Evolutionary conservation across 768 basidiomycete species (phyloP).

Genomic region (Porpolomopsis calyptriformis): DNA sequence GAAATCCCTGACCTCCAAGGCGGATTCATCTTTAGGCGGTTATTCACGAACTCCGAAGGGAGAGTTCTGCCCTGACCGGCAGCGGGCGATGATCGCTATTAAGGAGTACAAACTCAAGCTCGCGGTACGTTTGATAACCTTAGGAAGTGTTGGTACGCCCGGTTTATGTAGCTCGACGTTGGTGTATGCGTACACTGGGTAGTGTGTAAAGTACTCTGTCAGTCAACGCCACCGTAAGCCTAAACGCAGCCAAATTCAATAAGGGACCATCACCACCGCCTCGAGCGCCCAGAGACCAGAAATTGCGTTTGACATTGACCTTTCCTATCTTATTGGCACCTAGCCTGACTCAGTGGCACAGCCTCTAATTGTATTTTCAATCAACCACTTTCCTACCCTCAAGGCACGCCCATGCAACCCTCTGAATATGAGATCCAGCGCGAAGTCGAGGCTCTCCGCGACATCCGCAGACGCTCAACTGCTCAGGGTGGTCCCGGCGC

Average conservation of each 20-base stretch:
- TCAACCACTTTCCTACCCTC: background rate
- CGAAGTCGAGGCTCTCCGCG: constrained; percentile 76
- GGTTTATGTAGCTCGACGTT: too few species aligned
- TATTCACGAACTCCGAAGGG: constrained; percentile 72
- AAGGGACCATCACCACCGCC: too few species aligned
- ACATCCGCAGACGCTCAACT: constrained; percentile 75
- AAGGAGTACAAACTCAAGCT: background rate
- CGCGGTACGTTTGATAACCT: background rate
- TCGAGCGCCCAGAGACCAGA: too few species aligned
- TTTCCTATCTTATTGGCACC: too few species aligned
- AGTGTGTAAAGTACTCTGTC: too few species aligned
- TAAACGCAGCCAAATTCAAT: too few species aligned
- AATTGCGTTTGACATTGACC: too few species aligned
- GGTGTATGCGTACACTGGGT: too few species aligned
- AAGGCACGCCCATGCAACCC: constrained; percentile 43
- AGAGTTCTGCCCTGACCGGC: constrained; percentile 36
- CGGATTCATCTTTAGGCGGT: constrained; percentile 46
- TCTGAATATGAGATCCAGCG: constrained; percentile 78
- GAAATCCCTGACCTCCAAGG: background rate
- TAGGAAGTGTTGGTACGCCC: background rate
- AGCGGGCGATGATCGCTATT: background rate
- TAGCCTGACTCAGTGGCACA: background rate
- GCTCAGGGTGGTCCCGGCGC: constrained; percentile 50
- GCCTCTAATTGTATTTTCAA: background rate
- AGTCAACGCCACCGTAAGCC: too few species aligned